Evolutionary conservation across 257 asterid genomes (phyloP).

Genomic region (Leonotis leonurus): DNA sequence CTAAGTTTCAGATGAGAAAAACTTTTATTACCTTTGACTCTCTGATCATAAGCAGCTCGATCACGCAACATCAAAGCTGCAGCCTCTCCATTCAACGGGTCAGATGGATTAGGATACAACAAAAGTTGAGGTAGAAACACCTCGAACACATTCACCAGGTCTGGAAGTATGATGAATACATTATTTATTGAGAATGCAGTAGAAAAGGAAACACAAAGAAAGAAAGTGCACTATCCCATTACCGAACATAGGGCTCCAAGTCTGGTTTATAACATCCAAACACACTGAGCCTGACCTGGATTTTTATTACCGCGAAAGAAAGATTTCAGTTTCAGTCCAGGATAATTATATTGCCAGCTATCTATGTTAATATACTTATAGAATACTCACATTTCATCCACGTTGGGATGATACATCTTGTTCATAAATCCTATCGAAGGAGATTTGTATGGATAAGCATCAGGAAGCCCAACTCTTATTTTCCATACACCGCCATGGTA

Average conservation of each 20-base stretch:
- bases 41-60: slow-evolving; percentile 53
- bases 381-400: slow-evolving; percentile 94
- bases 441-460: slow-evolving; percentile 85
- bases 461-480: slow-evolving; percentile 78
- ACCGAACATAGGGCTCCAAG: slow-evolving; percentile 99
- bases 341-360: no score
- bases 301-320: neutral
- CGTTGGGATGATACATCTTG: slow-evolving; percentile 90
- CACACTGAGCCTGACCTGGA: slow-evolving; percentile 93
- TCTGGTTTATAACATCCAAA: slow-evolving; percentile 86
- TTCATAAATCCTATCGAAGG: slow-evolving; percentile 84
- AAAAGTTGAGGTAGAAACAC: slow-evolving; percentile 96
- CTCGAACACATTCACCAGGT: slow-evolving; percentile 84
- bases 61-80: slow-evolving; percentile 94
- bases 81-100: slow-evolving; percentile 89
- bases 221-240: no score
- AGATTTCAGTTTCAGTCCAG: no score
- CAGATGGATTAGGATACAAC: slow-evolving; percentile 84
- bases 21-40: slow-evolving; percentile 94
- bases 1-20: no score
- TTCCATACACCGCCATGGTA: slow-evolving; percentile 89
- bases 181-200: no score
- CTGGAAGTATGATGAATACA: no score
- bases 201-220: neutral
- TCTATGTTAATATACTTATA: no score